Evolutionary conservation across 495 filamentous ascomycete species (phyloP), one percentile per base, ranked within the genome.

Genomic region (Podospora didyma): DNA sequence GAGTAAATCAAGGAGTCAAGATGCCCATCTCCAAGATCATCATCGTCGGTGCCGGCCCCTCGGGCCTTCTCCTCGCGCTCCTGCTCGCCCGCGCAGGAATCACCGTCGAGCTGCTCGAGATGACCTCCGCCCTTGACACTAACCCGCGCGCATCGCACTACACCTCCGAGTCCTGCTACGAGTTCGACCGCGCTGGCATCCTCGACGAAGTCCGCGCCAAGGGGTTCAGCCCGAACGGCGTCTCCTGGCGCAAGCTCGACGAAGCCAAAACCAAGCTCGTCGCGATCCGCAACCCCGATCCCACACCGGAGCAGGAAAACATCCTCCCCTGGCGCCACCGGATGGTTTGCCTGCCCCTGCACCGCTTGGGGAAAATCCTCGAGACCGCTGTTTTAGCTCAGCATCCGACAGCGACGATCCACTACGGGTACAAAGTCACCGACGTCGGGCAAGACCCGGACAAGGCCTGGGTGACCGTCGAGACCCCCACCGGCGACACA

Each of bases 71-170:
- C 12, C 76, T 85, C 0, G 71, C 74, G 0, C 65, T 86, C 12
- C 69, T 86, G 17, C 76, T 86, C 9, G 71, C 79, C 10, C 78
- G 79, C 63, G 66, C 74, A 55, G 77, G 79, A 19, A 79, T 85
- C 55, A 57, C 73, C 48, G 76, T 81, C 51, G 73, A 75, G 26
- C 65, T 85, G 9, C 67, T 85, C 23, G 82, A 86, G 57, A 72
- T 72, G 16, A 73, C 76, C 31, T 57, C 67, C 12, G 63, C 72
- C 39, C 65, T 85, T 19, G 79, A 82, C 66, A 71, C 73, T 31
- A 78, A 83, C 52, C 82, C 81, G 10, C 81, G 82, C 54, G 79
- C 81, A 12, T 73, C 73, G n/a, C 75, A 82, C 58, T 80, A 81
- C 67, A 75, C 70, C 14, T 63, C 73, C 7, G 67, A 71, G 2